phyloP scores from a whole-genome alignment of 257 asterid genomes.

The Solanum tacnaense region DNA sequence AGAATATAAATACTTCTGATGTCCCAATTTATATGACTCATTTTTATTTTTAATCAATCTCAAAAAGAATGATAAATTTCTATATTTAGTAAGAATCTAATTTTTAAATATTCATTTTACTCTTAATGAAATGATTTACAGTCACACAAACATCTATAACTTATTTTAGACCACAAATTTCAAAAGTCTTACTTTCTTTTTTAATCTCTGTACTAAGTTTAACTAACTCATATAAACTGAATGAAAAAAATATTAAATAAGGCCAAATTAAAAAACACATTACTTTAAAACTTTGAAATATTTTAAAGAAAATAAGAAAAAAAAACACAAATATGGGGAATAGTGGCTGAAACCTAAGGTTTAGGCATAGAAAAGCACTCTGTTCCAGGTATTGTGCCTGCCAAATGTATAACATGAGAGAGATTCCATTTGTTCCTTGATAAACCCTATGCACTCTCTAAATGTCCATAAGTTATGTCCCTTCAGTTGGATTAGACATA shows the following conservation, averaged over 20 bases:
- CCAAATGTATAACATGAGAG: slow-evolving; percentile 1
- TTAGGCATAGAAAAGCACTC: neutral
- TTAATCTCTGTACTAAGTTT: too few species aligned
- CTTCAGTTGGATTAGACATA: neutral
- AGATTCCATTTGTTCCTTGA: slow-evolving; percentile 6
- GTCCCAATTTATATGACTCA: neutral
- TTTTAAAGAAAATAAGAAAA: neutral
- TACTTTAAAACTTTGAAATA: neutral
- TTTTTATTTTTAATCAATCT: too few species aligned
- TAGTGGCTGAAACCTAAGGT: neutral
- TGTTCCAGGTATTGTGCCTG: slow-evolving; percentile 8
- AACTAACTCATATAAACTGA: too few species aligned
- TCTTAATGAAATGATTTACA: too few species aligned
- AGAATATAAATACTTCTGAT: too few species aligned
- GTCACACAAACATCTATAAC: too few species aligned
- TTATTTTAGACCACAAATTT: too few species aligned
- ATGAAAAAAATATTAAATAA: too few species aligned
- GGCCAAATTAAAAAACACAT: too few species aligned
- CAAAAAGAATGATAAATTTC: too few species aligned
- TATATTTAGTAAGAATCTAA: neutral
- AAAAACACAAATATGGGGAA: neutral
- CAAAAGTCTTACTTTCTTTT: too few species aligned
- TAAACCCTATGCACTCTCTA: neutral
- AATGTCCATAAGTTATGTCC: neutral
- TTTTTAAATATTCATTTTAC: too few species aligned